Base-by-base conservation (phyloP, 495 filamentous ascomycete species). In the Bathelium albidoporum region DNA sequence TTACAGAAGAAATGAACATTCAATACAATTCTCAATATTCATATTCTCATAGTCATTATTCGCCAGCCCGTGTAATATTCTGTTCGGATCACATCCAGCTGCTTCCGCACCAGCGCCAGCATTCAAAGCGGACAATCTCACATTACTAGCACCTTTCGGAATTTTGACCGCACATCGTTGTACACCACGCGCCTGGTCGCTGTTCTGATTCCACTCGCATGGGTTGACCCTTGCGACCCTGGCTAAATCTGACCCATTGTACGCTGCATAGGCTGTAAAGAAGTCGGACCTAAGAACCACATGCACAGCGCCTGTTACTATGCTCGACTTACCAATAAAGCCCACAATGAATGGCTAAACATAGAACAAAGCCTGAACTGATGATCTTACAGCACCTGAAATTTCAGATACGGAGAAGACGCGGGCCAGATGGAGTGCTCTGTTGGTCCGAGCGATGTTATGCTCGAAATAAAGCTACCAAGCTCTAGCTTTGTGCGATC, bases 1-100 rank as follows among this genome's bases (percentile, higher is more conserved):
- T 16, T 20, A n/a, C n/a, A n/a, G n/a, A n/a, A n/a, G n/a, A n/a
- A n/a, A n/a, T n/a, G n/a, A n/a, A n/a, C n/a, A n/a, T n/a, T n/a
- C n/a, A n/a, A n/a, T n/a, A n/a, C n/a, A n/a, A n/a, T n/a, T n/a
- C n/a, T n/a, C n/a, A n/a, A n/a, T n/a, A n/a, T n/a, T n/a, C n/a
- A n/a, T n/a, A n/a, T n/a, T n/a, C n/a, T n/a, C n/a, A 67, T n/a
- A 45, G 62, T 70, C 71, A 73, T 29, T 70, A 65, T 61, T 70
- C 66, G 12, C 71, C 68, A 26, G 70, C 68, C 71, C 71, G 71
- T 18, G 69, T 71, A 10, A 71, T 65, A 64, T 71, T 71, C 29
- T 73, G 28, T 60, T 44, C 18, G 20, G 3, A 22, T 73, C 71
- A 62, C 68, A 71, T 3, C 71, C 71, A 28, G 65, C 18, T 18